Conservation (phyloP, 805 yeast species). For the Candida incommunis region DNA sequence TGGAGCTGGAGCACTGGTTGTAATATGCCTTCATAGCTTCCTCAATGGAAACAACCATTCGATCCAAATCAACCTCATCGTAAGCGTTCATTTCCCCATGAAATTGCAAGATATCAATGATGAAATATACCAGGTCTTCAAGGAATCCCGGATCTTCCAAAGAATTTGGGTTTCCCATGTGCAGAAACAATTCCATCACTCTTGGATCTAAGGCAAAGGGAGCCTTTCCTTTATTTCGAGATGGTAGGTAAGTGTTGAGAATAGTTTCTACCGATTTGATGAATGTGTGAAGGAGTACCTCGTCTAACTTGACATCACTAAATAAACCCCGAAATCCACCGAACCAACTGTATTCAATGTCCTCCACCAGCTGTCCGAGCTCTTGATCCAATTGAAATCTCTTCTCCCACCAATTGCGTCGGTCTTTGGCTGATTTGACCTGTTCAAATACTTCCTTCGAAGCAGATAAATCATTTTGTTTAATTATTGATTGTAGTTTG, state of each 20-base stretch:
- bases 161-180: slow-evolving; percentile 27
- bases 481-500: slow-evolving; percentile 38
- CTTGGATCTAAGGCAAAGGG: slow-evolving; percentile 25
- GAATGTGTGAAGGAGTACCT: slow-evolving; percentile 20
- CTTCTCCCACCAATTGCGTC: slow-evolving; percentile 66
- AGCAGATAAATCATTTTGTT: slow-evolving; percentile 48
- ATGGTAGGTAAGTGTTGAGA: slow-evolving; percentile 34
- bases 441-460: slow-evolving; percentile 35
- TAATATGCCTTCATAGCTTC: slow-evolving; percentile 28
- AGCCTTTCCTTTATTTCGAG: slow-evolving; percentile 24
- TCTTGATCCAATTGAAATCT: slow-evolving; percentile 48
- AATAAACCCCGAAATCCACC: slow-evolving; percentile 66
- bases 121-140: slow-evolving; percentile 50
- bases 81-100: slow-evolving; percentile 54
- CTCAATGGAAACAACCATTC: slow-evolving; percentile 37
- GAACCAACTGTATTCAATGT: slow-evolving; percentile 55
- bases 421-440: slow-evolving; percentile 42
- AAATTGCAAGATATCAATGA: slow-evolving; percentile 43
- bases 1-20: slow-evolving; percentile 2
- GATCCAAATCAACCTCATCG: slow-evolving; percentile 50
- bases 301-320: slow-evolving; percentile 20
- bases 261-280: slow-evolving; percentile 25
- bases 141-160: slow-evolving; percentile 26
- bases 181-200: slow-evolving; percentile 37
- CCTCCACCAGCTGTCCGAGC: slow-evolving; percentile 36